phyloP scores from a whole-genome alignment of 176 grass and related monocot species.

The Carex pumila region DNA sequence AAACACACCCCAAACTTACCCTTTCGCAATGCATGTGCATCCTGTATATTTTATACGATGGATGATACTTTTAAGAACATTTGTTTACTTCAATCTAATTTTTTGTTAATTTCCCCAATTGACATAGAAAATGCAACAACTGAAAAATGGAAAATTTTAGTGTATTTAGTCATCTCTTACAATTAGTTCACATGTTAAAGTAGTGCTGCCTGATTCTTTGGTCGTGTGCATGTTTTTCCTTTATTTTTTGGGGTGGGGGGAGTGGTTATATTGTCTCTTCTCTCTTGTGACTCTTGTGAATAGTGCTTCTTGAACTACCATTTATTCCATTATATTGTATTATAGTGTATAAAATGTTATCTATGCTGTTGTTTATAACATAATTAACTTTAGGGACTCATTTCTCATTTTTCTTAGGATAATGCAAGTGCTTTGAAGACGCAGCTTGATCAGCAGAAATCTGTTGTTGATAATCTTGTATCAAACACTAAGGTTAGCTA shows the following conservation, averaged over 20 bases:
- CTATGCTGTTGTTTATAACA: neutral
- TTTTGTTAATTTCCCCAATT: neutral
- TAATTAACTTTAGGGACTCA: neutral
- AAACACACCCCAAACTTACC: neutral
- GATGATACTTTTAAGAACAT: neutral
- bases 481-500: constrained; percentile 68
- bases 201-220: neutral
- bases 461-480: constrained; percentile 83
- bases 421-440: constrained; percentile 82
- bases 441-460: constrained; percentile 92
- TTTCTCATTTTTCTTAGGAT: constrained; percentile 49
- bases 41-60: neutral
- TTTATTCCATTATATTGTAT: neutral
- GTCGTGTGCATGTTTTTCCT: neutral
- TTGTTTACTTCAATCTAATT: neutral
- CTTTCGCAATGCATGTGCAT: neutral
- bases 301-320: neutral
- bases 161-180: neutral
- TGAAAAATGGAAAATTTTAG: neutral
- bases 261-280: neutral
- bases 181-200: neutral
- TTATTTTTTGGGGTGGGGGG: neutral
- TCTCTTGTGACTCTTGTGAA: neutral
- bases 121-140: neutral
- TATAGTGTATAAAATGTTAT: constrained; percentile 8